These are phyloP conservation scores for Nicotiana tabacum DNA, from an alignment of 257 asterid genomes.

Conservation along the genomic window DNA sequence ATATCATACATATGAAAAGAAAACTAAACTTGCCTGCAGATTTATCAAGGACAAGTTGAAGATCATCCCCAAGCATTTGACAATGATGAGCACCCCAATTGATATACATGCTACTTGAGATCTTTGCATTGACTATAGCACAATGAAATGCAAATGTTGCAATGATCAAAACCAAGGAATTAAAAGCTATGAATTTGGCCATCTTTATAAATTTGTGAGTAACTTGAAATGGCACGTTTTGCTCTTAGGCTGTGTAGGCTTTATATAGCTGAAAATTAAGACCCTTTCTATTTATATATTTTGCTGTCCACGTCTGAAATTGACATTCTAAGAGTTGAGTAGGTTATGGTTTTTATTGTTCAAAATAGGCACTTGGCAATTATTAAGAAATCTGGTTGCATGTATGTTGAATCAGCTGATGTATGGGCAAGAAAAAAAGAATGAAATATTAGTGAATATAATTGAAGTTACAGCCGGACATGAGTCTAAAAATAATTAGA, in stretches of 20 bases:
- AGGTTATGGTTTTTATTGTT: too few species aligned
- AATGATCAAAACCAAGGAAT: slow-evolving; percentile 1
- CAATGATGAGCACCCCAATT: slow-evolving; percentile 7
- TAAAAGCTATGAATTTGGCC: neutral
- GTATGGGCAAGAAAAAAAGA: too few species aligned
- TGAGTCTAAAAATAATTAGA: too few species aligned
- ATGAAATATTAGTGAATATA: too few species aligned
- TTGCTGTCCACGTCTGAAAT: neutral
- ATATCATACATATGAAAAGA: neutral
- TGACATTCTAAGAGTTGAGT: neutral
- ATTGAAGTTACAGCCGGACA: too few species aligned
- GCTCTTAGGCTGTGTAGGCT: too few species aligned
- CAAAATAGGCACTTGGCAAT: neutral
- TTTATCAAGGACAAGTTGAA: slow-evolving; percentile 9
- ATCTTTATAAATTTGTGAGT: neutral
- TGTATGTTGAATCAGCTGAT: too few species aligned
- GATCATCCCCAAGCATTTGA: neutral
- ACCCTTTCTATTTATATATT: neutral
- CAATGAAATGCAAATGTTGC: neutral
- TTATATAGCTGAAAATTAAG: neutral
- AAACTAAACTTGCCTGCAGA: neutral
- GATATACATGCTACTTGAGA: slow-evolving; percentile 9
- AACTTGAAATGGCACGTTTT: neutral
- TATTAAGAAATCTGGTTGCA: neutral
- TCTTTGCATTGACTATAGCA: neutral